These are phyloP conservation scores for Ricinus communis DNA, from an alignment of 345 rosid species.

Conservation along the genomic window DNA sequence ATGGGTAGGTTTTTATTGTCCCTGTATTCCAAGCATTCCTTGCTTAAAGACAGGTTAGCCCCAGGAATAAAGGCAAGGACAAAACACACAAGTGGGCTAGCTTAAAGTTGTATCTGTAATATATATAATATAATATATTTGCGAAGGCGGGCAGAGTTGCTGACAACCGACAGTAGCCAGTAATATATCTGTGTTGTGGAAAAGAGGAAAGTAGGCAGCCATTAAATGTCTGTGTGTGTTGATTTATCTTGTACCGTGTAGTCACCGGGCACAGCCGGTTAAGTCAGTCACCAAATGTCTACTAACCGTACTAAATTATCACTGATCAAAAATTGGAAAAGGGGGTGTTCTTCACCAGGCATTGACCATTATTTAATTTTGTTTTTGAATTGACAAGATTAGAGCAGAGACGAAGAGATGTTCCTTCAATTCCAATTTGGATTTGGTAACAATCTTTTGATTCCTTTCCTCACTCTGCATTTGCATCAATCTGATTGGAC, in stretches of 20 bases:
- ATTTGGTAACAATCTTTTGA: constrained; percentile 20
- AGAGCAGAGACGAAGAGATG: constrained; percentile 9
- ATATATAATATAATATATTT: no score
- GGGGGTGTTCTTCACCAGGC: background rate
- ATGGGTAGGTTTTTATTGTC: constrained; percentile 44
- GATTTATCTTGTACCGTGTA: constrained; percentile 6
- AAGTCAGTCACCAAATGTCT: constrained; percentile 21
- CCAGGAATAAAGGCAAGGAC: constrained; percentile 62
- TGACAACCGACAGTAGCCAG: constrained; percentile 51
- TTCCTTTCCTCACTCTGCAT: background rate
- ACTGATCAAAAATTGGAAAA: constrained; percentile 14
- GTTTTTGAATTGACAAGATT: constrained; percentile 39
- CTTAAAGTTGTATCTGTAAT: background rate
- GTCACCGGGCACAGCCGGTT: constrained; percentile 45
- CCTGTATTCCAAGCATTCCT: constrained; percentile 66
- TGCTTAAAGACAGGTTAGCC: constrained; percentile 68
- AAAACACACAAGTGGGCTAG: constrained; percentile 23
- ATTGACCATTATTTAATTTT: no score
- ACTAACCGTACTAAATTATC: constrained; percentile 29
- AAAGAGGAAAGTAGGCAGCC: no score
- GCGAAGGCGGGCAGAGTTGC: constrained; percentile 24
- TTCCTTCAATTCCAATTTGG: constrained; percentile 30
- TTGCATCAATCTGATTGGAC: constrained; percentile 3
- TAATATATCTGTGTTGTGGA: background rate
- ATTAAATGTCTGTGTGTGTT: no score